Conservation (phyloP, 257 asterid species). For the Scutellaria baicalensis region DNA sequence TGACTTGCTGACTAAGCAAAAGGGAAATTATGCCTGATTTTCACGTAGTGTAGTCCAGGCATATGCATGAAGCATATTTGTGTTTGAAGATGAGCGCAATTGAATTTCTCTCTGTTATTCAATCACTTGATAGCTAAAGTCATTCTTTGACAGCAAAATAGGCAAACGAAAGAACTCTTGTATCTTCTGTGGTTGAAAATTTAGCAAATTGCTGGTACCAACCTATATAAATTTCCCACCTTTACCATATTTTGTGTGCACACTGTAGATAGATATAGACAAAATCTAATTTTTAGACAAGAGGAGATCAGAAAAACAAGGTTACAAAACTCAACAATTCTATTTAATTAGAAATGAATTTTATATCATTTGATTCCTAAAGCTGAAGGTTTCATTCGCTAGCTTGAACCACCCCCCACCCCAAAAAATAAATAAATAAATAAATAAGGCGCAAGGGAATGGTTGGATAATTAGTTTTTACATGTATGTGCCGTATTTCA, state of each 20-base stretch:
- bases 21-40: not conserved
- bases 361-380: not conserved
- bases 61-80: not conserved
- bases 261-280: not conserved
- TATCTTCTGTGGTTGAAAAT: not conserved
- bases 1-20: not conserved
- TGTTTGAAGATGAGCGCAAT: not conserved
- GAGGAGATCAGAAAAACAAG: not conserved
- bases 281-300: not conserved
- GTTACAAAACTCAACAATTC: not conserved
- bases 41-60: not conserved
- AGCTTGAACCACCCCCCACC: not conserved
- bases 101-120: not conserved
- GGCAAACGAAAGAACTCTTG: not conserved
- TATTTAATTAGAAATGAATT: not conserved
- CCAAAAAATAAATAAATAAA: not conserved
- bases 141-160: not conserved
- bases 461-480: not conserved
- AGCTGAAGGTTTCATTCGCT: not conserved
- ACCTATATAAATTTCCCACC: not conserved
- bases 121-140: not conserved
- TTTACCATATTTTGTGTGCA: not conserved
- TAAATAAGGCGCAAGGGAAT: not conserved
- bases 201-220: not conserved
- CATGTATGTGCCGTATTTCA: not conserved